A percentile compares a stretch with the other conserved stretches of the same genome.
Conservation (phyloP, 495 filamentous ascomycete species). For the Pyrenula massariospora region DNA sequence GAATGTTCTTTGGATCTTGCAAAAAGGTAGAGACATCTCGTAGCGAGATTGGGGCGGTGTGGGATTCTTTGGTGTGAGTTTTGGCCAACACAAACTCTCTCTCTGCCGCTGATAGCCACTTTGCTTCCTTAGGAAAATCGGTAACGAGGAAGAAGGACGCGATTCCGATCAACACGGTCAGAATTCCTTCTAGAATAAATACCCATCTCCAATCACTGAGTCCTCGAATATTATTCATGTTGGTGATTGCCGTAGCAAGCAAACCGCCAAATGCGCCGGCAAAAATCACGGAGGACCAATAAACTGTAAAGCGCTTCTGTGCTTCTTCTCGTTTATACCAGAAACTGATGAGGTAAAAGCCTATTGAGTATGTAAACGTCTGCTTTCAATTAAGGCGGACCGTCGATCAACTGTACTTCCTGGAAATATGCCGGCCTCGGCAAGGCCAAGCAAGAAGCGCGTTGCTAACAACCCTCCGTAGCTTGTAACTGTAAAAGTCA, state of each 20-base stretch:
- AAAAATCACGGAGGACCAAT: constrained; percentile 13
- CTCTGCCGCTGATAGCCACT: constrained; percentile 16
- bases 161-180: constrained; percentile 14
- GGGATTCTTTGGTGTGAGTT: background rate
- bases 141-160: constrained; percentile 17
- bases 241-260: constrained; percentile 19
- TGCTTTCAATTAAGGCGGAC: constrained; percentile 50
- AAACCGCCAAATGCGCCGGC: constrained; percentile 23
- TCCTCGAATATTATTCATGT: constrained; percentile 21
- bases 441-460: constrained; percentile 81
- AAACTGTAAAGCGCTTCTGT: constrained; percentile 22
- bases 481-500: no score
- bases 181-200: constrained; percentile 29
- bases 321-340: constrained; percentile 78
- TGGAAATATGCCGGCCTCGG: constrained; percentile 86
- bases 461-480: constrained; percentile 71
- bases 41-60: background rate
- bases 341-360: constrained; percentile 73
- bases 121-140: constrained; percentile 19
- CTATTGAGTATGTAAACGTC: constrained; percentile 54
- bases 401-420: constrained; percentile 27
- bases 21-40: constrained; percentile 4
- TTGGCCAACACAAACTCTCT: constrained; percentile 5
- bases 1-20: constrained; percentile 8
- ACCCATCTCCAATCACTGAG: constrained; percentile 32